These are phyloP conservation scores for Eucalyptus regnans DNA, from an alignment of 345 rosid genomes.

Conservation along the genomic window DNA sequence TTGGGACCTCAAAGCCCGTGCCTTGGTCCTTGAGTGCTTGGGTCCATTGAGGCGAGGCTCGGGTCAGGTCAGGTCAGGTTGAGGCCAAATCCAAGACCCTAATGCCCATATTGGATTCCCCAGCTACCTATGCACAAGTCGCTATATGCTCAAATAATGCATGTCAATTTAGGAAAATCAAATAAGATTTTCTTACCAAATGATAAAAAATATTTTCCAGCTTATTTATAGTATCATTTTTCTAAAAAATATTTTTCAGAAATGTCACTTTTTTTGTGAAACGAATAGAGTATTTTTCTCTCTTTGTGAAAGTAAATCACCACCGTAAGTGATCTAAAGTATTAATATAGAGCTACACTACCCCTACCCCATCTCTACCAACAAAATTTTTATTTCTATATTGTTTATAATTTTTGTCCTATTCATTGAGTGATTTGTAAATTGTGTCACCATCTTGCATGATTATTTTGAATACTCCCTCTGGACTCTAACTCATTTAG, in stretches of 20 bases:
- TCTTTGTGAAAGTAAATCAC: neutral
- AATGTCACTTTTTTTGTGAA: neutral
- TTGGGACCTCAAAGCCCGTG: neutral
- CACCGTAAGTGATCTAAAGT: rapidly evolving
- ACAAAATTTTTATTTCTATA: neutral
- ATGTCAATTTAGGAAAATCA: neutral
- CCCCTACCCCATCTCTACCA: neutral
- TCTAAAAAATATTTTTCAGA: too few species aligned
- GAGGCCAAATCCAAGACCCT: neutral
- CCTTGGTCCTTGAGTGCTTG: neutral
- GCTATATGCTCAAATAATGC: rapidly evolving
- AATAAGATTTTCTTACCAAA: too few species aligned
- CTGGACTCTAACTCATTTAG: neutral
- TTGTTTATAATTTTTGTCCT: neutral
- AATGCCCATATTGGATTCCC: neutral
- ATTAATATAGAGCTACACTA: neutral
- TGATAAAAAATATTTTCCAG: too few species aligned
- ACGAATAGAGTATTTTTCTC: neutral
- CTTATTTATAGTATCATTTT: too few species aligned
- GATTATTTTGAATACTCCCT: neutral
- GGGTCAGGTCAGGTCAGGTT: rapidly evolving
- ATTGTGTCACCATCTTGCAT: neutral
- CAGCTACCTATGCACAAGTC: neutral
- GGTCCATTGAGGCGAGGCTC: neutral
- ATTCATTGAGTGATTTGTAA: too few species aligned